Base-by-base conservation (phyloP, 2,329 filamentous ascomycete genomes). In the Ascochyta viciae-villosae region DNA sequence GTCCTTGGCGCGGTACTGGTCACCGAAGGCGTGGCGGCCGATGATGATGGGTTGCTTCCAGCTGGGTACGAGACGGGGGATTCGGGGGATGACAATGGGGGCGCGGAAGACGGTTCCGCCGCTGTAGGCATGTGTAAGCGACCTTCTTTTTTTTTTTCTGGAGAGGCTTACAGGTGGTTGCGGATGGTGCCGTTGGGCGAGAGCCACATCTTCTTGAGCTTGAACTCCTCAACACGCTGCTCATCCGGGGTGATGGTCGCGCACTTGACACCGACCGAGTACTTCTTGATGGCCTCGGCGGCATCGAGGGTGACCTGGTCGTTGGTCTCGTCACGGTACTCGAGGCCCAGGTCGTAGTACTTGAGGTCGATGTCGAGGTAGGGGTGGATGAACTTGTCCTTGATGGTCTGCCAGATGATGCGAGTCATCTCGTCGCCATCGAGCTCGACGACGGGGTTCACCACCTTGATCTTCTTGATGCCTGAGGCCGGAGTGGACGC, bases 11-110 rank as follows among this genome's bases (percentile, higher is more conserved):
- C 94, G 90, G 85, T 99, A 99, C 82, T 99, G 95, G 82, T 98
- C 95, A 74, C 95, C 95, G 74, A 97, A 97, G 64, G 95, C 95
- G 80, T 99, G 95, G 78, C 95, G 92, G 68, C 95, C 95, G 77
- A 99, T 98, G 77, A 98, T 95, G 80, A 99, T 99, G 77, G 95
- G 92, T 83, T 97, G 93, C 85, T 96, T 93, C 95, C 95, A 99
- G 79, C 94, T 92, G 43, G 92, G 92, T 48, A 99, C 92, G 54
- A 99, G 88, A 72, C 94, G 90, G 56, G 95, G 95, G 64, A 99
- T 92, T 73, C 88, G 87, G 67, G 90, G 90, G 72, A 99, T 98
- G 74, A 99, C 92, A 71, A 99, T 99, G 70, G 95, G 95, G 81
- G 97, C 95, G 78, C 95, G 91, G 89, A 99, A 99, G 72, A 99